Evolutionary conservation across 805 yeast genomes (phyloP).

Genomic region (Suhomyces prunicola): DNA sequence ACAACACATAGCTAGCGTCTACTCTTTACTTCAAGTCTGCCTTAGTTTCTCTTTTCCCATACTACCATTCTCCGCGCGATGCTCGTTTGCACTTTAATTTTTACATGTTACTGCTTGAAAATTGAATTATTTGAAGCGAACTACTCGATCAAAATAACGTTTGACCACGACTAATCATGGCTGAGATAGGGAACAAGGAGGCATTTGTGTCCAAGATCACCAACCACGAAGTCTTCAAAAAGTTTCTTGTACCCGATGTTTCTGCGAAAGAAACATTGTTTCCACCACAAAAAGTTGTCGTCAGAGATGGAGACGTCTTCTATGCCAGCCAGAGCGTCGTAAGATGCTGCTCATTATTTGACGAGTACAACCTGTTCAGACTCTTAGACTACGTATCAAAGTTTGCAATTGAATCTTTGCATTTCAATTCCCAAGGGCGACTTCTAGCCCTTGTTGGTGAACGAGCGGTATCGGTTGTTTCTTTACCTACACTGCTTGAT

Average conservation of each 20-base stretch:
- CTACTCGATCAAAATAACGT: not conserved
- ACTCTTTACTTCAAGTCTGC: not conserved
- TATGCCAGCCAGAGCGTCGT: constrained; percentile 30
- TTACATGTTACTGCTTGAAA: not conserved
- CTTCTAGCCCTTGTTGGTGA: constrained; percentile 42
- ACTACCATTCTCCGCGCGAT: not conserved
- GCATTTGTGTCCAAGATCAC: constrained; percentile 5
- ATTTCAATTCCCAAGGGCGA: constrained; percentile 39
- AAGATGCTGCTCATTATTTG: constrained; percentile 26
- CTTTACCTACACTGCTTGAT: constrained; percentile 23
- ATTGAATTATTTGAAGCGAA: not conserved
- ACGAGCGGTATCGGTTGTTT: constrained; percentile 22
- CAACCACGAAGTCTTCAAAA: constrained; percentile 4
- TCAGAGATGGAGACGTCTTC: constrained; percentile 22
- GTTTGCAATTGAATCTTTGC: constrained; percentile 31
- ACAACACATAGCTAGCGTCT: not conserved
- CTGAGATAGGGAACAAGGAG: constrained; percentile 4
- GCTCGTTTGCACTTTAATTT: not conserved
- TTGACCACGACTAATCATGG: not conserved
- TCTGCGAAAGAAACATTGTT: not conserved
- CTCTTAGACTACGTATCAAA: constrained; percentile 13
- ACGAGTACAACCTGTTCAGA: constrained; percentile 18
- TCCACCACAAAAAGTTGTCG: constrained; percentile 4
- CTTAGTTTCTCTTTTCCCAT: not conserved
- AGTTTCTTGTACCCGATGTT: not conserved